These are phyloP conservation scores for Gleditsia sinensis DNA, from an alignment of 306 rosid species.

Conservation along the genomic window DNA sequence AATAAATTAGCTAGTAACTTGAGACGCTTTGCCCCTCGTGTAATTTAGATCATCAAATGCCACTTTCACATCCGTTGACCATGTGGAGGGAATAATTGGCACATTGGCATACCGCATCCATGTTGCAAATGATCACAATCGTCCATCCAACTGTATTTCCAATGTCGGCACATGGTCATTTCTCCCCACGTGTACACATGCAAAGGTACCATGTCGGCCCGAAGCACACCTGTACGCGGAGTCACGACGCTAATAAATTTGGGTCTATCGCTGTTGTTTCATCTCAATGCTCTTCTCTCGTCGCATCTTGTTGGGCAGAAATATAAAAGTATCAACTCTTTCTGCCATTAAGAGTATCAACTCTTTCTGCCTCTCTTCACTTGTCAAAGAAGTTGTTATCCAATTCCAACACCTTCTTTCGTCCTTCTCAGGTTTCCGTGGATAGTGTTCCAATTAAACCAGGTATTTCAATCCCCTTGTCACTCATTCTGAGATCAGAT, in stretches of 20 bases:
- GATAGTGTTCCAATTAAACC: conserved; percentile 22
- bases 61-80: background rate
- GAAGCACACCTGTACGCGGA: background rate
- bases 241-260: background rate
- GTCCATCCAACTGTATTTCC: background rate
- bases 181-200: background rate
- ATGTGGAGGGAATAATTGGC: too few relatives aligned
- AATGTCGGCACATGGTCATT: background rate
- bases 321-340: too few relatives aligned
- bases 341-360: conserved; percentile 4
- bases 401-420: conserved; percentile 17
- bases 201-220: background rate
- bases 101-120: too few relatives aligned
- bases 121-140: background rate
- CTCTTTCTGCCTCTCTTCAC: conserved; percentile 32
- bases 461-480: conserved; percentile 9
- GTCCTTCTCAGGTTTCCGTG: background rate
- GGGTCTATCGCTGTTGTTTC: background rate
- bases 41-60: background rate
- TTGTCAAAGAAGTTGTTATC: conserved; percentile 7
- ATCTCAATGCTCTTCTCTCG: conserved; percentile 41
- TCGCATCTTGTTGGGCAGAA: conserved; percentile 40
- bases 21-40: too few relatives aligned
- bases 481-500: conserved; percentile 25
- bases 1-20: too few relatives aligned